Base-by-base conservation (phyloP, 805 yeast genomes). In the Zygotorulaspora danielsina region DNA sequence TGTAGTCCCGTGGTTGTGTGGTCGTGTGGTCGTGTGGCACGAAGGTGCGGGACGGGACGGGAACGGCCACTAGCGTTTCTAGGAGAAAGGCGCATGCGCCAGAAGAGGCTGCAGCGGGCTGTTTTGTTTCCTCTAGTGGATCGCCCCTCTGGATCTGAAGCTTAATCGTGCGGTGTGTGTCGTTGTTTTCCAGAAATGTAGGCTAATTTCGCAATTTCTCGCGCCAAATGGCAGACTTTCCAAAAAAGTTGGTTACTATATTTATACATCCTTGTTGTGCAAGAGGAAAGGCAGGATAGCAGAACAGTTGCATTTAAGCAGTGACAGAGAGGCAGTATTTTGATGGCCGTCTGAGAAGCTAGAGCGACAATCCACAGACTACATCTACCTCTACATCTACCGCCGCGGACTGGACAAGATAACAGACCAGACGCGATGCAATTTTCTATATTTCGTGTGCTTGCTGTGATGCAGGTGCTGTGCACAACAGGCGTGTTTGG, bases 101-200 rank as follows among this genome's bases (percentile, higher is more conserved):
- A n/a, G n/a, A n/a, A n/a, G n/a, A n/a, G n/a, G n/a, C n/a, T n/a
- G n/a, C n/a, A n/a, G n/a, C n/a, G n/a, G n/a, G n/a, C n/a, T n/a
- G n/a, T n/a, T n/a, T n/a, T n/a, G 27, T 24, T 24, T 24, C 27
- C 12, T 24, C 27, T 24, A 11, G 11, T 24, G 5, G 8, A 13
- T 13, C 12, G 8, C 27, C 27, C 12, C 13, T 24, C 12, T 24
- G 27, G 12, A 27, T 15, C n/a, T 15, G 15, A 27, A 27, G 31
- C 15, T n/a, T 27, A 18, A 27, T 27, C 31, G n/a, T n/a, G n/a
- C 18, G 11, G 9, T 27, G 31, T 10, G 15, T 12, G 16, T 27
- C 15, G 31, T 27, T 12, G 27, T 12, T 27, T 27, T 15, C 11
- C 31, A 27, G 31, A 27, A 27, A 27, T n/a, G 31, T 27, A 27